Conservation (phyloP, 495 filamentous ascomycete species). For the Neurospora discreta region DNA sequence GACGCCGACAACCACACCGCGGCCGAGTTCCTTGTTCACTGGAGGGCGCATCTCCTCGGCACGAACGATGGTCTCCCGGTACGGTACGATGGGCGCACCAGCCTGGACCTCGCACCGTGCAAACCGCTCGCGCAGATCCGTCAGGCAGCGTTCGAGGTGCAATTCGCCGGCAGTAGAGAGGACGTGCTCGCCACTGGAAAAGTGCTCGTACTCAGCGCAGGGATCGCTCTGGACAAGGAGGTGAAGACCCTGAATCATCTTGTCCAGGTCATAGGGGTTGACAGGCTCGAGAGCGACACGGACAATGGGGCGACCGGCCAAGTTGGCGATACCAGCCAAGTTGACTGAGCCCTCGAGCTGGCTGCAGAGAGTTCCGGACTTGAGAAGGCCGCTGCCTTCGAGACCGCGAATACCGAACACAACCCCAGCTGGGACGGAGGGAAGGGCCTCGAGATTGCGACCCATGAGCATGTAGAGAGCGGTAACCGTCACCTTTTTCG, state of each 20-base stretch:
- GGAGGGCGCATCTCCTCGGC: conserved; percentile 85
- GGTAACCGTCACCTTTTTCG: conserved; percentile 72
- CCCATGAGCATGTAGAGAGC: conserved; percentile 96
- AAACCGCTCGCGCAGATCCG: conserved; percentile 87
- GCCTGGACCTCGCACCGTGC: conserved; percentile 92
- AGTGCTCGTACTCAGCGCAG: conserved; percentile 89
- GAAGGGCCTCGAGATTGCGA: conserved; percentile 69
- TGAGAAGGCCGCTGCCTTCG: conserved; percentile 73
- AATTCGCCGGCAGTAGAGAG: conserved; percentile 88
- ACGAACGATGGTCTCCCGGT: conserved; percentile 80
- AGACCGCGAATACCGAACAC: conserved; percentile 94
- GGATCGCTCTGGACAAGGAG: conserved; percentile 92
- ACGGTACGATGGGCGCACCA: conserved; percentile 89
- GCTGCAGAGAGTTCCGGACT: conserved; percentile 88
- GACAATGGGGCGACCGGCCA: conserved; percentile 77
- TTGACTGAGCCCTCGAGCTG: conserved; percentile 84
- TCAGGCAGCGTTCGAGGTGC: conserved; percentile 88
- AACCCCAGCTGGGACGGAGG: conserved; percentile 80
- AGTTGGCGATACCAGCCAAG: conserved; percentile 67
- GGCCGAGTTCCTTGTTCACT: conserved; percentile 74
- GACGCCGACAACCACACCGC: conserved; percentile 62
- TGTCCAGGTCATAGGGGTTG: conserved; percentile 77
- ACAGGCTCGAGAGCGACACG: conserved; percentile 87
- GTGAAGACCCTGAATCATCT: conserved; percentile 82
- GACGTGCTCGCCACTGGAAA: conserved; percentile 90